Evolutionary conservation across 805 yeast genomes (phyloP), one percentile per base, ranked within the genome.

Genomic region (Suhomyces prunicola): DNA sequence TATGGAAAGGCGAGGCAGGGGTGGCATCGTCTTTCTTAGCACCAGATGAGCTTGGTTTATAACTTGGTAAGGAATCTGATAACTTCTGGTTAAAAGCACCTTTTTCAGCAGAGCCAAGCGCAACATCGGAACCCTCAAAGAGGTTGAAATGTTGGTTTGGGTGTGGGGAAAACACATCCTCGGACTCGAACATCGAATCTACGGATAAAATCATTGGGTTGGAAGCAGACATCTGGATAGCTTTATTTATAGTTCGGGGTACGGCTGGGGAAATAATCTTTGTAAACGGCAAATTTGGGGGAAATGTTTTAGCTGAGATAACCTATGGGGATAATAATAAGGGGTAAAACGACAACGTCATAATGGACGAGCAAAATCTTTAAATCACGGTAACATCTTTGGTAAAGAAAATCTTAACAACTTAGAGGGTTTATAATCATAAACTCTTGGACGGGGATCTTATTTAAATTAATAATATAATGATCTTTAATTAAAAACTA

Each of bases 1-100:
- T 72, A 57, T 80, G 77, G 55, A 81, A 67, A 9, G 86, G 85
- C 50, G 85, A 73, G 26, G 64, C 46, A 33, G 60, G 48, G 36
- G 50, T 54, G 15, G 44, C 52, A 41, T 57, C 51, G 15, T 19
- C 51, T 17, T 47, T 47, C 41, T 23, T 19, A 15, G 26, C 39
- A 33, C 41, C 50, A 23, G 41, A 15, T 4, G 44, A 24, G 4
- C 5, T n/a, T n/a, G 45, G 12, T 15, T 41, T 41, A n/a, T 48
- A 48, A 24, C 17, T 47, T 24, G 54, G 54, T 39, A 51, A 36
- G 45, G 48, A 23, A 22, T 47, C 54, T 26, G 50, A 41, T 31
- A 51, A 47, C 42, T 44, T 35, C 5, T 41, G 46, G 17, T 17
- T 24, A 24, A 47, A 15, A 41, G 13, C n/a, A 22, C 50, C 36